phyloP scores from a whole-genome alignment of 495 filamentous ascomycete species.

The Chaetomium tenue region DNA sequence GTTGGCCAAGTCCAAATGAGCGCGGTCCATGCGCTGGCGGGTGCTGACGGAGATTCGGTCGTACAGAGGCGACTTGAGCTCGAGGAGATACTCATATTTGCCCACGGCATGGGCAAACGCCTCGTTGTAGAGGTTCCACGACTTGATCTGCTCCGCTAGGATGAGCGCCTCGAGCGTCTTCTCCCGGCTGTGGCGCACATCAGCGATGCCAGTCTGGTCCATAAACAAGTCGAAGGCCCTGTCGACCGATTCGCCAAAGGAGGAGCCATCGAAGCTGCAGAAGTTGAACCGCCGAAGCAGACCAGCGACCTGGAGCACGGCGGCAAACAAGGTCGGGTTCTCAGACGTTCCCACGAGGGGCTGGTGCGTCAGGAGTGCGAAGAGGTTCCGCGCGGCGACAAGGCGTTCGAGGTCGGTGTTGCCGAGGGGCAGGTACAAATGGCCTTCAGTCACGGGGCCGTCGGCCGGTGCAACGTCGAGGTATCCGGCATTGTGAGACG shows the following conservation, averaged over 20 bases:
- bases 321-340: conserved; percentile 65
- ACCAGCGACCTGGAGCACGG: conserved; percentile 68
- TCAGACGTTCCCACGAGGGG: conserved; percentile 74
- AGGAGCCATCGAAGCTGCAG: conserved; percentile 74
- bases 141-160: conserved; percentile 81
- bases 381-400: conserved; percentile 80
- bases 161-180: conserved; percentile 89
- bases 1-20: conserved; percentile 71
- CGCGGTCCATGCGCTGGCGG: conserved; percentile 73
- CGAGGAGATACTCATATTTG: conserved; percentile 72
- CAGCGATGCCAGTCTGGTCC: conserved; percentile 70
- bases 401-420: conserved; percentile 61
- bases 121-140: conserved; percentile 78
- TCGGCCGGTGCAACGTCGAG: conserved; percentile 41
- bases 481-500: conserved; percentile 36
- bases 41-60: conserved; percentile 67
- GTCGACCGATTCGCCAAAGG: conserved; percentile 73
- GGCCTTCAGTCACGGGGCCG: conserved; percentile 50
- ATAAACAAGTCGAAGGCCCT: conserved; percentile 73
- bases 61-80: conserved; percentile 65
- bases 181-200: conserved; percentile 78
- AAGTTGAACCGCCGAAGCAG: conserved; percentile 74
- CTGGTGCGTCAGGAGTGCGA: conserved; percentile 80
- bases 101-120: conserved; percentile 92
- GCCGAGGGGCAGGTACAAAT: conserved; percentile 64